phyloP scores from a whole-genome alignment of 805 yeast species.

The Monosporozyma servazzii region DNA sequence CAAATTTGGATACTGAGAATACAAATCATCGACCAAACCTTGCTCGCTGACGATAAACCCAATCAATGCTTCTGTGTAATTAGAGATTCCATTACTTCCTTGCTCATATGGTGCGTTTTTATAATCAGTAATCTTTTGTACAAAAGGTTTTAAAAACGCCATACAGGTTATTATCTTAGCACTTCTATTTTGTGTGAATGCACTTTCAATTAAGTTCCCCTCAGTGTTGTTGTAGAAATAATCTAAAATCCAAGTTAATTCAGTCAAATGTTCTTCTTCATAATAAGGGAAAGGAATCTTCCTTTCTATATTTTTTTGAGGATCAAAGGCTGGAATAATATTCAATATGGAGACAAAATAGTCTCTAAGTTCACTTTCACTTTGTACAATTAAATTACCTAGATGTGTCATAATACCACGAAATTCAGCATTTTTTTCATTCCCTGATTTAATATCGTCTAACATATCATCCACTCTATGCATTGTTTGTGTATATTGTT shows the following conservation, averaged over 20 bases:
- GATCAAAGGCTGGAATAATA: constrained; percentile 38
- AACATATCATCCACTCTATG: constrained; percentile 40
- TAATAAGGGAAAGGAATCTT: constrained; percentile 36
- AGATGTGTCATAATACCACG: constrained; percentile 59
- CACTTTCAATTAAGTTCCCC: constrained; percentile 27
- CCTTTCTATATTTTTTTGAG: constrained; percentile 33
- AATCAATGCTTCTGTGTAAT: constrained; percentile 44
- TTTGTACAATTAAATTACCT: constrained; percentile 43
- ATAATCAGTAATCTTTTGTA: constrained; percentile 32
- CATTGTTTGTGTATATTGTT: constrained; percentile 33
- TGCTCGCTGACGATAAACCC: constrained; percentile 43
- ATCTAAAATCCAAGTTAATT: constrained; percentile 35
- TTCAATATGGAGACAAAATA: constrained; percentile 41
- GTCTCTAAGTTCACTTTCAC: constrained; percentile 45
- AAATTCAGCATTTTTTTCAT: constrained; percentile 36
- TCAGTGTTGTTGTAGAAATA: constrained; percentile 35
- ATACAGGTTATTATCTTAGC: constrained; percentile 36
- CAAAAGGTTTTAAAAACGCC: constrained; percentile 38
- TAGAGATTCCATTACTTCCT: constrained; percentile 50
- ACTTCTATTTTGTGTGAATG: constrained; percentile 35
- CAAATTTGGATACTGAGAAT: constrained; percentile 27
- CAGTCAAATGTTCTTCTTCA: constrained; percentile 30
- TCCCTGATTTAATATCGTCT: constrained; percentile 32
- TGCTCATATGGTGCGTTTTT: constrained; percentile 46
- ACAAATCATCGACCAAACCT: constrained; percentile 38